Conservation (phyloP, 2,329 filamentous ascomycete species). For the Apiospora kogelbergensis region DNA sequence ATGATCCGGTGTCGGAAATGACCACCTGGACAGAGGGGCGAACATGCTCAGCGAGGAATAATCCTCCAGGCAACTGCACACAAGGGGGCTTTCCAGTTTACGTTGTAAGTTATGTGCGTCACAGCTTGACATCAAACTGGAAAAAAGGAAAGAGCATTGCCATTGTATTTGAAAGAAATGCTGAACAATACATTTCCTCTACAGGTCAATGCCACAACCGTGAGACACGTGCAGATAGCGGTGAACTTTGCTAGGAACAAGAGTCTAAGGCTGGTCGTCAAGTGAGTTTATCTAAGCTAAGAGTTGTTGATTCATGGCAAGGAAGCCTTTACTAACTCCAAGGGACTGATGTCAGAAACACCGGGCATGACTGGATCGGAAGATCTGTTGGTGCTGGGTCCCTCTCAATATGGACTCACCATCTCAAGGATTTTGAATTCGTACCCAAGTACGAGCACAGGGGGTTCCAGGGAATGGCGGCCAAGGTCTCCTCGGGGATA, state of each 20-base stretch:
- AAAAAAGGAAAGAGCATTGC: no score
- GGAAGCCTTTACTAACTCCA: neutral
- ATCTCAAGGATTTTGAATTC: constrained; percentile 26
- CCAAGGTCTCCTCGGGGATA: constrained; percentile 25
- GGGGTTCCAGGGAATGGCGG: constrained; percentile 23
- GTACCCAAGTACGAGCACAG: constrained; percentile 22
- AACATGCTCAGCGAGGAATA: constrained; percentile 32
- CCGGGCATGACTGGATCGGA: constrained; percentile 31
- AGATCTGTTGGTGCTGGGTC: constrained; percentile 28
- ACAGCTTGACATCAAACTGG: no score
- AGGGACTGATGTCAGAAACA: constrained; percentile 15
- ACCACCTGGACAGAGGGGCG: constrained; percentile 33
- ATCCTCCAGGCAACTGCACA: neutral
- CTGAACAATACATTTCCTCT: constrained; percentile 27
- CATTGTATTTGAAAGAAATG: no score
- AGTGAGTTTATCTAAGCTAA: constrained; percentile 35
- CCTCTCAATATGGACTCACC: constrained; percentile 32
- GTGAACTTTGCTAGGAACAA: constrained; percentile 35
- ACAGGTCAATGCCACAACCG: constrained; percentile 34
- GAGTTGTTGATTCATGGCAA: constrained; percentile 35
- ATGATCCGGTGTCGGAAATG: constrained; percentile 32
- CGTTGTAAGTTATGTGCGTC: neutral
- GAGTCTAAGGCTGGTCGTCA: constrained; percentile 36
- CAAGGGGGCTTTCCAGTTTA: neutral
- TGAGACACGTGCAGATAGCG: constrained; percentile 35